Percentiles rank a stretch among this genome's conserved stretches.
phyloP scores from a whole-genome alignment of 345 rosid genomes.

The Schrenkiella parvula region DNA sequence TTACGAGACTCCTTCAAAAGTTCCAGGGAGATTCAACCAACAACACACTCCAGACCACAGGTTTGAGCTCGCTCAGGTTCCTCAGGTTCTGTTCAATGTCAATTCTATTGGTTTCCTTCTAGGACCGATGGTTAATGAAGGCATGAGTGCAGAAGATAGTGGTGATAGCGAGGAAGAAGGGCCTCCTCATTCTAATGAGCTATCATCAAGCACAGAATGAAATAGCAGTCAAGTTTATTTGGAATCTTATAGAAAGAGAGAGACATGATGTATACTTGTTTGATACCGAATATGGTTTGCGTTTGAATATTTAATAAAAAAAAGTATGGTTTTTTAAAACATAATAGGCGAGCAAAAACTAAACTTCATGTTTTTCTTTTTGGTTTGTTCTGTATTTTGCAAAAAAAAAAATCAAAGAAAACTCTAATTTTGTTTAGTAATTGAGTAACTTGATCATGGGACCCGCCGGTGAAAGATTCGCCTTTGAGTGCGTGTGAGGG shows the following conservation, averaged over 20 bases:
- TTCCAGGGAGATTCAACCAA: conserved; percentile 87
- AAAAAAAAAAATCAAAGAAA: no score
- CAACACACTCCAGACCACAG: conserved; percentile 80
- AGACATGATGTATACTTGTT: not conserved
- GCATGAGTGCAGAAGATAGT: not conserved
- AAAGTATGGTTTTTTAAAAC: not conserved
- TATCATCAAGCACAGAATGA: conserved; percentile 5
- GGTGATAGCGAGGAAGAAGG: conserved; percentile 22
- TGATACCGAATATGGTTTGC: not conserved
- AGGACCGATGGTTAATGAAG: not conserved
- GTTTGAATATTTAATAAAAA: not conserved
- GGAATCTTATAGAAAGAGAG: not conserved
- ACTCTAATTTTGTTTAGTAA: no score
- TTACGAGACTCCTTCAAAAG: conserved; percentile 51
- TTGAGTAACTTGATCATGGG: no score
- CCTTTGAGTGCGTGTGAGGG: conserved; percentile 22
- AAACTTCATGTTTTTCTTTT: not conserved
- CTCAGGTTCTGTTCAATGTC: not conserved
- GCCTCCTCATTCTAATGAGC: conserved; percentile 16
- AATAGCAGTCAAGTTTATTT: not conserved
- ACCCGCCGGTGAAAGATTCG: conserved; percentile 20
- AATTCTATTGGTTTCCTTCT: not conserved
- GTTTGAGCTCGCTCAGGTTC: conserved; percentile 28
- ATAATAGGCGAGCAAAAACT: not conserved
- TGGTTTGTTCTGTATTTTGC: not conserved